phyloP scores from a whole-genome alignment of 768 basidiomycete genomes.

The Amanita rubescens region DNA sequence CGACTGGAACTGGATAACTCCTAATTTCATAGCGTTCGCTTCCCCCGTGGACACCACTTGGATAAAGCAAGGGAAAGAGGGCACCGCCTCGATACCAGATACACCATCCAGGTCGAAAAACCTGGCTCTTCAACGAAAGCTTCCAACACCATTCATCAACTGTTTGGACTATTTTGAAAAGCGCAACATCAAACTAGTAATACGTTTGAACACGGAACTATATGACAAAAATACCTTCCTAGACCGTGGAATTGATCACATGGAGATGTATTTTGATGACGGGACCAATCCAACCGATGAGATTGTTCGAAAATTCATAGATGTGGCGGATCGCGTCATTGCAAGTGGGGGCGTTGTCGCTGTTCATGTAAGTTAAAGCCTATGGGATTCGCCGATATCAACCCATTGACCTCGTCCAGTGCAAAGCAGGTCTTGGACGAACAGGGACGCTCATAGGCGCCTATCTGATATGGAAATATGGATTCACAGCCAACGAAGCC shows the following conservation, averaged over 20 bases:
- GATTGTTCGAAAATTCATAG: conserved; percentile 88
- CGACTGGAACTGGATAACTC: conserved; percentile 94
- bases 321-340: conserved; percentile 72
- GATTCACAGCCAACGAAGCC: conserved; percentile 91
- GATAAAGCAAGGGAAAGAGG: conserved; percentile 61
- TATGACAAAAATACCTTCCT: conserved; percentile 80
- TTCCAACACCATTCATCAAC: conserved; percentile 76
- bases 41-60: conserved; percentile 80
- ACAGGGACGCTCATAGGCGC: conserved; percentile 97
- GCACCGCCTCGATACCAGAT: conserved; percentile 17
- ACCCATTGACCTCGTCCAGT: conserved; percentile 39
- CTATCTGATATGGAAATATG: conserved; percentile 98
- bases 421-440: conserved; percentile 93
- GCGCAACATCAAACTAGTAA: conserved; percentile 80
- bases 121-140: conserved; percentile 67
- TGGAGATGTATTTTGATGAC: conserved; percentile 95
- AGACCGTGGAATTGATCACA: conserved; percentile 80
- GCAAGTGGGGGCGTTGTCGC: conserved; percentile 77
- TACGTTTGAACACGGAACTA: conserved; percentile 88
- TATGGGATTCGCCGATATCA: neutral
- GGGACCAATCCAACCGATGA: conserved; percentile 97
- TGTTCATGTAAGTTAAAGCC: conserved; percentile 62
- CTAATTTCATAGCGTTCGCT: conserved; percentile 89
- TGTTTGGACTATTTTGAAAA: conserved; percentile 92
- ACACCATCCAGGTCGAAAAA: conserved; percentile 22